A percentile compares a stretch with the other conserved stretches of the same genome.
phyloP scores from a whole-genome alignment of 2,329 filamentous ascomycete genomes.

The Coniochaeta sp. region DNA sequence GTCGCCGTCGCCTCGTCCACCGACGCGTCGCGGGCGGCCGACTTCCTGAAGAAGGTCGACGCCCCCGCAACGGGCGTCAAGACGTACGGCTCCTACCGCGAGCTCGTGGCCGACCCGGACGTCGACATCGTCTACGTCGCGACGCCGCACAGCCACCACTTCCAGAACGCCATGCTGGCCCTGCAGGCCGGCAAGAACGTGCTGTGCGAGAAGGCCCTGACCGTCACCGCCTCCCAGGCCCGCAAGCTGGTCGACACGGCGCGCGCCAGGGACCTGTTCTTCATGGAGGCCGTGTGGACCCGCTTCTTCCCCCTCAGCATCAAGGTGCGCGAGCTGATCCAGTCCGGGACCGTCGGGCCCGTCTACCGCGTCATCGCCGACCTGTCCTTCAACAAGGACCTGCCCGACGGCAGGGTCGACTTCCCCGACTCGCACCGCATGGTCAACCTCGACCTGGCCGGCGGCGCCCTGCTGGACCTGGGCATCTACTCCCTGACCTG shows the following conservation, averaged over 20 bases:
- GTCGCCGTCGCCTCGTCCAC: constrained; percentile 75
- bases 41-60: constrained; percentile 65
- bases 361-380: constrained; percentile 56
- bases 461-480: constrained; percentile 75
- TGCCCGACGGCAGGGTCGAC: constrained; percentile 47
- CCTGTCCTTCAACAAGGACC: constrained; percentile 53
- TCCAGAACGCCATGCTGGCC: constrained; percentile 82
- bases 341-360: constrained; percentile 46
- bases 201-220: constrained; percentile 86
- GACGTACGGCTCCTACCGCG: constrained; percentile 74
- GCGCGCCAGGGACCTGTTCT: constrained; percentile 62
- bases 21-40: constrained; percentile 58
- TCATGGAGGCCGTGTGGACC: constrained; percentile 90
- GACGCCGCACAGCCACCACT: constrained; percentile 88
- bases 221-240: constrained; percentile 72
- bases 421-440: constrained; percentile 63
- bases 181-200: constrained; percentile 81
- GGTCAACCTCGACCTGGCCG: constrained; percentile 75
- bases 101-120: constrained; percentile 69
- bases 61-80: constrained; percentile 61
- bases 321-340: constrained; percentile 60
- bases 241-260: constrained; percentile 66
- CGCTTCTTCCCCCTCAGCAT: constrained; percentile 80
- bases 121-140: constrained; percentile 86
- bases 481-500: constrained; percentile 87